Conservation (phyloP, 805 yeast species). For the Ogataea pini region DNA sequence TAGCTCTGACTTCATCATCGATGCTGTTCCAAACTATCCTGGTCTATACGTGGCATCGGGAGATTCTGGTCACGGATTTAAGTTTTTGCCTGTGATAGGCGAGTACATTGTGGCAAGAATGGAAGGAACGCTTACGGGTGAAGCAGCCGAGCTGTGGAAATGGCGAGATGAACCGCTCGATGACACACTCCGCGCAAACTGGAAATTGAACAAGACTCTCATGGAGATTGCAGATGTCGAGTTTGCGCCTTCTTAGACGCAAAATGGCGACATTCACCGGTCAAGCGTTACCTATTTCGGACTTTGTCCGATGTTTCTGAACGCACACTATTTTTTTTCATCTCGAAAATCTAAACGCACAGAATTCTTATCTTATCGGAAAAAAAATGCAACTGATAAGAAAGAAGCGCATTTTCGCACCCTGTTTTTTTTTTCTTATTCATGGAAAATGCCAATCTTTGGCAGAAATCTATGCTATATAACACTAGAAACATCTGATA, state of each 20-base stretch:
- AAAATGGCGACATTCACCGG: no score
- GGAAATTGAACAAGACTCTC: conserved; percentile 19
- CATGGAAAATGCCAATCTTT: no score
- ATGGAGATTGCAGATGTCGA: conserved; percentile 14
- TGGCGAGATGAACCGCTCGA: conserved; percentile 31
- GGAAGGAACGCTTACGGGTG: conserved; percentile 31
- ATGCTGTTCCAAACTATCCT: conserved; percentile 35
- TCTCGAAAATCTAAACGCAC: no score
- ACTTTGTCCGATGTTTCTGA: no score
- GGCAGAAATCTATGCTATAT: no score
- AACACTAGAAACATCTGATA: no score
- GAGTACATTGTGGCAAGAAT: conserved; percentile 38
- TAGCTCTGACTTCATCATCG: conserved; percentile 42
- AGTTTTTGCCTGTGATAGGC: conserved; percentile 48
- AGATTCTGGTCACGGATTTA: conserved; percentile 51
- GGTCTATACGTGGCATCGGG: conserved; percentile 46
- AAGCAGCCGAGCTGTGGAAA: conserved; percentile 32
- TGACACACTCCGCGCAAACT: conserved; percentile 6
- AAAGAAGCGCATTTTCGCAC: conserved; percentile 1
- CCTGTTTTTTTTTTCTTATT: not conserved
- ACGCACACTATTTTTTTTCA: no score
- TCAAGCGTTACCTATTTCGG: no score
- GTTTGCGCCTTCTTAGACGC: conserved; percentile 8
- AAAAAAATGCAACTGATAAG: conserved; percentile 1
- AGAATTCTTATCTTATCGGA: not conserved